Base-by-base conservation (phyloP, 192 early-diverging fungal genomes). In the Chytriomyces sp. region DNA sequence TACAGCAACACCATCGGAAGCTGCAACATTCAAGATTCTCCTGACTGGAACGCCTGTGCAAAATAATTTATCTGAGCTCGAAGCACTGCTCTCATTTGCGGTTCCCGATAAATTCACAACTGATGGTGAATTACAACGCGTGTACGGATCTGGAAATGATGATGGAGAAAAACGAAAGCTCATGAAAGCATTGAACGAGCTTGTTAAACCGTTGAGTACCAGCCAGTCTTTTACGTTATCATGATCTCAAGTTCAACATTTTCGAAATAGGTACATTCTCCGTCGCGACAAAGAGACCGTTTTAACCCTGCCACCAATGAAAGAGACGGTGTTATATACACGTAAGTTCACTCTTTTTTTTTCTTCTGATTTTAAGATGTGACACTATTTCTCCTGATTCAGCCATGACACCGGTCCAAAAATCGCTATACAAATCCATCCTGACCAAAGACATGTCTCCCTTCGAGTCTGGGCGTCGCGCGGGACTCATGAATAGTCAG, bases 41-140 rank as follows among this genome's bases (percentile, higher is more conserved):
- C 81, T 96, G 1, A 97, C 96, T 0, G 95, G 95, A 60, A 97
- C 96, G 88, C 97, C 97, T 16, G 81, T 99, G 28, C 94, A 96
- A 73, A 96, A 96, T 81, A 96, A 95, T 75, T 80, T 96, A 47
- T 91, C 92, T 72, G 96, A 97, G 78, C 87, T 97, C 45, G 77
- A 64, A 69, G 43, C 77, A 7, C 45, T 78, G 26, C 45, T 78
- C 35, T 48, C 60, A 8, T 78, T 78, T 64, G 20, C 69, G 7
- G 71, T 68, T 71, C 77, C 68, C 8, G 20, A 24, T 9, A 23
- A 72, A 8, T 78, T 78, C 64, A 61, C 46, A 43, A 61, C 53
- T 18, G 50, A 61, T 45, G 63, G 49, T 9, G 43, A 23, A 11
- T 28, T 69, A 5, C 7, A 18, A 20, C 18, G 23, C 7, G 61